Percentiles rank a stretch among this genome's conserved stretches.
Evolutionary conservation across 208 protist genomes (phyloP).

Genomic region (Trypanosomatidae sp.): DNA sequence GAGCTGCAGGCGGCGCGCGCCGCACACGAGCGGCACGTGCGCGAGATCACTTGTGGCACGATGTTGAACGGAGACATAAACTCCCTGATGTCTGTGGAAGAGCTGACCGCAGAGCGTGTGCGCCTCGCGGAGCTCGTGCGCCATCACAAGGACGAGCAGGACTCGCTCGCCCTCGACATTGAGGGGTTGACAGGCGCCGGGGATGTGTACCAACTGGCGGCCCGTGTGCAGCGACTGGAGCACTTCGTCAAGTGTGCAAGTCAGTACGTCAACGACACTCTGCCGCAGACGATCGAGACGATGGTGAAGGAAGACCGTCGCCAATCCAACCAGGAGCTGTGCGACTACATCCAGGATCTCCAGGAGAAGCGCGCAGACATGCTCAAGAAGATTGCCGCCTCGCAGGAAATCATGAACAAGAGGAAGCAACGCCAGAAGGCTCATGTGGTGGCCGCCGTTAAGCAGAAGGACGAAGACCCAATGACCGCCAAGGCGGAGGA

Average conservation of each 20-base stretch:
- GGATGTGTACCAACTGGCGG: constrained; percentile 59
- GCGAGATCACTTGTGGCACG: constrained; percentile 26
- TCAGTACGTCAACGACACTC: constrained; percentile 43
- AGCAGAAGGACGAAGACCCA: constrained; percentile 30
- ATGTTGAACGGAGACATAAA: constrained; percentile 10
- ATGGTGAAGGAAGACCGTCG: constrained; percentile 51
- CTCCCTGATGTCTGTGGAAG: constrained; percentile 50
- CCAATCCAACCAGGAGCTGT: constrained; percentile 69
- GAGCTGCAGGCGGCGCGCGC: constrained; percentile 27
- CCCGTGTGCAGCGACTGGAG: constrained; percentile 75
- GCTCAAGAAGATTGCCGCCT: constrained; percentile 40
- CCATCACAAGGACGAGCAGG: constrained; percentile 82
- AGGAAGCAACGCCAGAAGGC: constrained; percentile 2
- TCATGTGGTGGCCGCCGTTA: constrained; percentile 3
- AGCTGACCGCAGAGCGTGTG: constrained; percentile 51
- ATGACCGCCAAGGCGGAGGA: constrained; percentile 36
- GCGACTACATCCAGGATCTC: constrained; percentile 61
- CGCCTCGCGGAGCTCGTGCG: constrained; percentile 55
- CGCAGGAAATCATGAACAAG: constrained; percentile 44
- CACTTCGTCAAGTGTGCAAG: constrained; percentile 39
- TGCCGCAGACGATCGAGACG: constrained; percentile 55
- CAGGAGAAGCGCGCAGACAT: constrained; percentile 51
- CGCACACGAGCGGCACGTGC: constrained; percentile 29
- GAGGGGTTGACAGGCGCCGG: constrained; percentile 43
- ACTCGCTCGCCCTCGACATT: constrained; percentile 63